A percentile compares a stretch with the other conserved stretches of the same genome.
Evolutionary conservation across 2,329 filamentous ascomycete species (phyloP).

Genomic region (Sordariomycetes sp.): DNA sequence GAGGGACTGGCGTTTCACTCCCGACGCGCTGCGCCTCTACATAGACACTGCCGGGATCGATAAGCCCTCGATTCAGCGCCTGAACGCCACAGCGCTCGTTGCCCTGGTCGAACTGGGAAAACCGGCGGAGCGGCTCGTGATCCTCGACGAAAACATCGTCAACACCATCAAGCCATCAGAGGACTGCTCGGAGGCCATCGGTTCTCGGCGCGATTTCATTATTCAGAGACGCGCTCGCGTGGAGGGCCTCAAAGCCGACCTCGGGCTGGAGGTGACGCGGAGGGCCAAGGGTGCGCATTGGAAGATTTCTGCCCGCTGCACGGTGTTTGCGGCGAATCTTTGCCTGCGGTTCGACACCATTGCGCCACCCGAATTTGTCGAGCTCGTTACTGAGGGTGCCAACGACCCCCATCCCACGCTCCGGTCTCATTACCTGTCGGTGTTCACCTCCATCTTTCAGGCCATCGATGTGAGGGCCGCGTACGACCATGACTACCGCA

Average conservation of each 20-base stretch:
- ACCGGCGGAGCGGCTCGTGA: constrained; percentile 71
- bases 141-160: constrained; percentile 60
- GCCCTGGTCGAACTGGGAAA: constrained; percentile 87
- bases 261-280: constrained; percentile 72
- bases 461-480: constrained; percentile 76
- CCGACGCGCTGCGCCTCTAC: constrained; percentile 77
- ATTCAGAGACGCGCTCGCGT: constrained; percentile 61
- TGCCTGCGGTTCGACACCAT: constrained; percentile 86
- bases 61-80: constrained; percentile 84
- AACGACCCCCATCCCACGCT: constrained; percentile 86
- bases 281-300: constrained; percentile 74
- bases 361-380: constrained; percentile 68
- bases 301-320: constrained; percentile 87
- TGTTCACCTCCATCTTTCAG: constrained; percentile 65
- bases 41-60: constrained; percentile 83
- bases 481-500: constrained; percentile 76
- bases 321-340: constrained; percentile 80
- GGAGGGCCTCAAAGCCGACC: constrained; percentile 67
- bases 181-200: constrained; percentile 30
- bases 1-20: constrained; percentile 90
- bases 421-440: constrained; percentile 67
- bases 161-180: constrained; percentile 58
- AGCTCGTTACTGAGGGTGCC: constrained; percentile 68
- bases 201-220: constrained; percentile 58
- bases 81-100: constrained; percentile 71